phyloP scores from a whole-genome alignment of 768 basidiomycete genomes.

The Termitomyces sp. region DNA sequence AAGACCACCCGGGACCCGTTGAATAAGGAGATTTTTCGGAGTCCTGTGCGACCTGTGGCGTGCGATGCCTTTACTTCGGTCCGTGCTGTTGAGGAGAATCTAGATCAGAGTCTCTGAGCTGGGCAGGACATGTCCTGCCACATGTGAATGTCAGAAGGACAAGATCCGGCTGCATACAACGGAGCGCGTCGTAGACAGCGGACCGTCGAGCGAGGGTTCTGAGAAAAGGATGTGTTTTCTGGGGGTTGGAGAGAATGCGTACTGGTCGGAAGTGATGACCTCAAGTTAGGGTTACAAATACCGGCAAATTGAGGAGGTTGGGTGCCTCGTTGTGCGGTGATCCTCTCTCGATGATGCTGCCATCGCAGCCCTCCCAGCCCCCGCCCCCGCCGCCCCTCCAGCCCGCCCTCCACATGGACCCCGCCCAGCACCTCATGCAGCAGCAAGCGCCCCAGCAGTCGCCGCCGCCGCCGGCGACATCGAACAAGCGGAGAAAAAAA shows the following conservation, averaged over 20 bases:
- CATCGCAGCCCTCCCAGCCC: slow-evolving; percentile 25
- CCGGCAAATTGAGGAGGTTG: slow-evolving; percentile 29
- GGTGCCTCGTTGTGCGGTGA: slow-evolving; percentile 27
- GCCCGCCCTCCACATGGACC: slow-evolving; percentile 67
- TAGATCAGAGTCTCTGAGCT: neutral
- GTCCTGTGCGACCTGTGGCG: too few species aligned
- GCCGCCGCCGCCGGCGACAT: slow-evolving; percentile 16
- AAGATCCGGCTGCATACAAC: too few species aligned
- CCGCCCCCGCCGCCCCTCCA: slow-evolving; percentile 51
- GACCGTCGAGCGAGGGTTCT: too few species aligned
- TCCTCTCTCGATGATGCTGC: slow-evolving; percentile 23
- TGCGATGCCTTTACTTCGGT: neutral
- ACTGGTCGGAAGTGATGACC: slow-evolving; percentile 11
- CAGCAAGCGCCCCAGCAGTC: slow-evolving; percentile 31
- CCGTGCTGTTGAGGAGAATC: neutral
- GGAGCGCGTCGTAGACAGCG: too few species aligned
- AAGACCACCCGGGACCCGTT: too few species aligned
- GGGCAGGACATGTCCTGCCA: neutral
- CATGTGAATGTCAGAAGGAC: neutral
- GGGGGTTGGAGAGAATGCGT: neutral
- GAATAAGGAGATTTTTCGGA: neutral
- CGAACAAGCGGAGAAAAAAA: slow-evolving; percentile 54
- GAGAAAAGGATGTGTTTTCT: neutral
- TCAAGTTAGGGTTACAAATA: slow-evolving; percentile 28
- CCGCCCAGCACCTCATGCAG: slow-evolving; percentile 44